Conservation (phyloP, 2,329 filamentous ascomycete genomes). For the Ceratocystis harringtonii region DNA sequence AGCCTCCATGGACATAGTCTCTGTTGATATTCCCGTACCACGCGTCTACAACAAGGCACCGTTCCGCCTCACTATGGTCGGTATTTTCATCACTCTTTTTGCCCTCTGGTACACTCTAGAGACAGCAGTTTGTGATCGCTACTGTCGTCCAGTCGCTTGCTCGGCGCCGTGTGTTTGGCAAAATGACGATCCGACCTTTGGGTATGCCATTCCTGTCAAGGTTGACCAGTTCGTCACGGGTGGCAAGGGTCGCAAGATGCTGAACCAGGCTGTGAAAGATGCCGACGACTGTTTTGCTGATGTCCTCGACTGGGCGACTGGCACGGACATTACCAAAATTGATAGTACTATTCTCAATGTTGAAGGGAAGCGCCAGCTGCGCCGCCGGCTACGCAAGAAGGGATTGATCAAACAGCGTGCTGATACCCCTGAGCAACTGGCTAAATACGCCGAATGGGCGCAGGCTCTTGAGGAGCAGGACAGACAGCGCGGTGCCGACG, state of each 20-base stretch:
- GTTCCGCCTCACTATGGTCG: slow-evolving; percentile 35
- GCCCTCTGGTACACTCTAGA: slow-evolving; percentile 42
- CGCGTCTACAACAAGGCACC: slow-evolving; percentile 32
- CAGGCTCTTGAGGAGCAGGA: slow-evolving; percentile 27
- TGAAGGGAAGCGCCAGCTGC: slow-evolving; percentile 33
- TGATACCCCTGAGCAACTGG: slow-evolving; percentile 28
- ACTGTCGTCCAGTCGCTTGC: slow-evolving; percentile 40
- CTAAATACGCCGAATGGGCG: slow-evolving; percentile 30
- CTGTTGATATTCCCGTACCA: slow-evolving; percentile 32
- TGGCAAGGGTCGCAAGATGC: slow-evolving; percentile 32
- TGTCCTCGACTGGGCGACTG: slow-evolving; percentile 30
- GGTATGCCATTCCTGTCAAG: slow-evolving; percentile 45
- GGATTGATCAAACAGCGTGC: slow-evolving; percentile 28
- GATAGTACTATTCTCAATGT: slow-evolving; percentile 22
- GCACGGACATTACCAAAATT: slow-evolving; percentile 30
- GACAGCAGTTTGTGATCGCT: slow-evolving; percentile 36
- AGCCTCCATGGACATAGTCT: slow-evolving; percentile 20
- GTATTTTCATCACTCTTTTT: slow-evolving; percentile 30
- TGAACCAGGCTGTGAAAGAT: slow-evolving; percentile 29
- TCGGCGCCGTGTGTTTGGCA: slow-evolving; percentile 39
- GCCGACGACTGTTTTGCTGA: slow-evolving; percentile 35
- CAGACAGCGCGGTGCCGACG: slow-evolving; percentile 24
- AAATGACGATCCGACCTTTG: slow-evolving; percentile 43
- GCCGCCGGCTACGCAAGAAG: slow-evolving; percentile 36
- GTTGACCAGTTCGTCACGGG: slow-evolving; percentile 45